Evolutionary conservation across 2,329 filamentous ascomycete genomes (phyloP).

Genomic region (Neofusicoccum sp.): DNA sequence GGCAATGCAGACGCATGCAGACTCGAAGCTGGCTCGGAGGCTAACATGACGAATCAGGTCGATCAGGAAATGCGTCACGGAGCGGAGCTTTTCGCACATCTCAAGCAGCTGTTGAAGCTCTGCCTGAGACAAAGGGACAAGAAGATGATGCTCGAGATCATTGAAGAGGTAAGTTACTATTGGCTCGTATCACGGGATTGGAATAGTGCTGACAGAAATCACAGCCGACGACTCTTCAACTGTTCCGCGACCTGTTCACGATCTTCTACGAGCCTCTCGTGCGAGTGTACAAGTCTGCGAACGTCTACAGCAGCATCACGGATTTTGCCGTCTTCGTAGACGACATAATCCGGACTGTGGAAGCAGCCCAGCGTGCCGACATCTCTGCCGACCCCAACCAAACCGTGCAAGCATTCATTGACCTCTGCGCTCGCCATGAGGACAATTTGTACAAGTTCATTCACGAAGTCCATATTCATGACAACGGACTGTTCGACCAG

Average conservation of each 20-base stretch:
- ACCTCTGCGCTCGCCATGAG: constrained; percentile 90
- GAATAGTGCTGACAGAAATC: constrained; percentile 20
- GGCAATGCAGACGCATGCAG: neutral
- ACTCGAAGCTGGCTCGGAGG: neutral
- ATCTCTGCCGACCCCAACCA: constrained; percentile 95
- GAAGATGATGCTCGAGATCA: constrained; percentile 91
- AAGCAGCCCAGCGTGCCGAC: constrained; percentile 68
- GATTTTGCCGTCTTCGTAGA: constrained; percentile 93
- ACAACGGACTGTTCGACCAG: constrained; percentile 93
- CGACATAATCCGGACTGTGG: constrained; percentile 81
- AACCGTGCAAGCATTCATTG: constrained; percentile 96
- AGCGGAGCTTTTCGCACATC: constrained; percentile 85
- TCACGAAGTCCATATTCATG: constrained; percentile 94
- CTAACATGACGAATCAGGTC: constrained; percentile 43
- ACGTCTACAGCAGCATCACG: constrained; percentile 95
- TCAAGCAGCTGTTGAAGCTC: constrained; percentile 93
- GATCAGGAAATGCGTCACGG: constrained; percentile 87
- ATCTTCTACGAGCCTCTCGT: constrained; percentile 99
- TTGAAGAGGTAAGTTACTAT: constrained; percentile 65
- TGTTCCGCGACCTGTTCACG: constrained; percentile 93
- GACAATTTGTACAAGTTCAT: constrained; percentile 99
- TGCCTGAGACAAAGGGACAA: constrained; percentile 91
- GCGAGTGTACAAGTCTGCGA: constrained; percentile 96
- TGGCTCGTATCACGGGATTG: neutral
- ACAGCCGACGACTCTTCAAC: constrained; percentile 83